A percentile compares a stretch with the other conserved stretches of the same genome.
Conservation (phyloP, 2,329 filamentous ascomycete genomes). For the Kalmusia sp. region DNA sequence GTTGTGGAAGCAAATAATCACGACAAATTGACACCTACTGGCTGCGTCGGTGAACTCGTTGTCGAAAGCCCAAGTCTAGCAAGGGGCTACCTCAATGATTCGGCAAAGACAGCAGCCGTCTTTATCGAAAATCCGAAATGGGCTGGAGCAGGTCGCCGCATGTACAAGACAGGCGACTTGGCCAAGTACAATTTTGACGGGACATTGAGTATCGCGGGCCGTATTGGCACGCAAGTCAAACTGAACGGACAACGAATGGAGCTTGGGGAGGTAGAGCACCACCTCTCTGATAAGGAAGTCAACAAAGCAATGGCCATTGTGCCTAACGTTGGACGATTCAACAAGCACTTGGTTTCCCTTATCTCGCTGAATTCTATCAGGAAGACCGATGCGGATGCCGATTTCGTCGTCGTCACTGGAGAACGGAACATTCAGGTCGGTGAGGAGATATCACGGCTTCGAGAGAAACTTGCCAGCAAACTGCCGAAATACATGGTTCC, state of each 20-base stretch:
- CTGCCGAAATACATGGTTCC: conserved; percentile 3
- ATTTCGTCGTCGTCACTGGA: neutral
- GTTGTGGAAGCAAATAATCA: conserved; percentile 29
- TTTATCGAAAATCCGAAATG: conserved; percentile 32
- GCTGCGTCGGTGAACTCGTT: conserved; percentile 26
- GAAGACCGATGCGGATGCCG: neutral
- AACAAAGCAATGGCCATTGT: neutral
- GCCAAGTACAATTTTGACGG: conserved; percentile 15
- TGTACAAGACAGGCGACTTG: conserved; percentile 20
- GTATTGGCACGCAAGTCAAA: conserved; percentile 14
- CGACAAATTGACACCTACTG: conserved; percentile 20
- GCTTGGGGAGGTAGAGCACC: conserved; percentile 18
- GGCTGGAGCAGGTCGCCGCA: neutral
- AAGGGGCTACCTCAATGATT: conserved; percentile 25
- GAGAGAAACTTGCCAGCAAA: neutral
- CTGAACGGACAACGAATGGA: conserved; percentile 19
- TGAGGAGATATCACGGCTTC: neutral
- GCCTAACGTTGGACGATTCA: neutral
- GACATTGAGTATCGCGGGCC: conserved; percentile 7
- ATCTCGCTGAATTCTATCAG: neutral
- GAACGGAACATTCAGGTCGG: neutral
- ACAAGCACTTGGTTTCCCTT: neutral
- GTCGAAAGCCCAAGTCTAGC: conserved; percentile 25
- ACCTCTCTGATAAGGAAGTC: neutral
- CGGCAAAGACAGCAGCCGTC: conserved; percentile 23